These are phyloP conservation scores for Neurospora sp. DNA, from an alignment of 495 filamentous ascomycete genomes.

Conservation along the genomic window DNA sequence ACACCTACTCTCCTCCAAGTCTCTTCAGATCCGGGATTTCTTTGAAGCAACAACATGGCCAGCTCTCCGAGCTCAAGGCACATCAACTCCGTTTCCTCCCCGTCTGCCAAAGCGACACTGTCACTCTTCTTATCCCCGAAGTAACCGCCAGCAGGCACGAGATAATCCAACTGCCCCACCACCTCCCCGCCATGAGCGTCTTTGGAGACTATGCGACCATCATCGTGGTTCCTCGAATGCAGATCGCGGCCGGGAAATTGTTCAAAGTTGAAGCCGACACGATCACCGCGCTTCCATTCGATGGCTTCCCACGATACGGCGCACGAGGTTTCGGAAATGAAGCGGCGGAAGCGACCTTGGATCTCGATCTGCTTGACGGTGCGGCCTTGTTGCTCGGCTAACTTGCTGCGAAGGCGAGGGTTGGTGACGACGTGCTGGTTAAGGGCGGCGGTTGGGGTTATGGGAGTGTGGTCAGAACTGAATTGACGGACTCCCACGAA, in stretches of 20 bases:
- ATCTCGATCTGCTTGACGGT: slow-evolving; percentile 16
- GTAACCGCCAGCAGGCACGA: background rate
- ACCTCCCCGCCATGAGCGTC: slow-evolving; percentile 23
- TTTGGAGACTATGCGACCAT: slow-evolving; percentile 17
- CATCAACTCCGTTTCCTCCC: slow-evolving; percentile 16
- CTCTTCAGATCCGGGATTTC: background rate
- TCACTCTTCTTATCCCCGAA: background rate
- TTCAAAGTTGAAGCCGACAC: slow-evolving; percentile 15
- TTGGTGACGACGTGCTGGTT: background rate
- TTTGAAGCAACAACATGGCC: slow-evolving; percentile 22
- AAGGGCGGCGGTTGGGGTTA: background rate
- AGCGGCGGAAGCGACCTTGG: slow-evolving; percentile 17
- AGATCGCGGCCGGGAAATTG: slow-evolving; percentile 11
- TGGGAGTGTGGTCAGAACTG: background rate
- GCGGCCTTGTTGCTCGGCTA: slow-evolving; percentile 16
- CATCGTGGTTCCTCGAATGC: slow-evolving; percentile 10
- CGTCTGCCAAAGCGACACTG: slow-evolving; percentile 9
- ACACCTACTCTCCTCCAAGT: slow-evolving; percentile 16
- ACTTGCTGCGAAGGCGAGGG: slow-evolving; percentile 2
- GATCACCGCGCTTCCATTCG: slow-evolving; percentile 7
- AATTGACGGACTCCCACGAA: slow-evolving; percentile 6
- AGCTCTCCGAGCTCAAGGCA: slow-evolving; percentile 23
- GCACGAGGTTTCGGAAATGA: slow-evolving; percentile 10
- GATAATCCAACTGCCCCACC: slow-evolving; percentile 22
- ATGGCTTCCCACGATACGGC: slow-evolving; percentile 13